These are phyloP conservation scores for Proliferodiscus dingleyae DNA, from an alignment of 2,329 filamentous ascomycete genomes.

Conservation along the genomic window DNA sequence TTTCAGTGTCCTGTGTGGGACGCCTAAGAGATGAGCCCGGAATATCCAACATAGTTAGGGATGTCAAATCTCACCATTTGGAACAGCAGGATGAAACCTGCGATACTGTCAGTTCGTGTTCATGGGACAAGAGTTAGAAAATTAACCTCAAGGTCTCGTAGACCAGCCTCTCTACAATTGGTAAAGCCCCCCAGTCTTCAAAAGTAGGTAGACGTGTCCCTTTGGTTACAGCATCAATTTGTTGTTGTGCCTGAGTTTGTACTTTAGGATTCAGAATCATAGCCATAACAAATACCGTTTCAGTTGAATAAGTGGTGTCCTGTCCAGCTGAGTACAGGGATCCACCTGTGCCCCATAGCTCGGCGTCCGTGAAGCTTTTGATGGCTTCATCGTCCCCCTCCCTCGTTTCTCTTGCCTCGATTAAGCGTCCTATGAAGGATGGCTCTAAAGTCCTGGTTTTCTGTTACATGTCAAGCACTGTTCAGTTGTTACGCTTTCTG, in stretches of 20 bases:
- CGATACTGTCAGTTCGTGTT: neutral
- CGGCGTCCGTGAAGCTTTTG: constrained; percentile 11
- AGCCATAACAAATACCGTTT: constrained; percentile 7
- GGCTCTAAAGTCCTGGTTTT: constrained; percentile 4
- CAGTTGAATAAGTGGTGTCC: constrained; percentile 28
- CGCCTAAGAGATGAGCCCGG: constrained; percentile 48
- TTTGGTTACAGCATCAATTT: constrained; percentile 46
- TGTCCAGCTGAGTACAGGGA: constrained; percentile 43
- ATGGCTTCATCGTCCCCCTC: constrained; percentile 4
- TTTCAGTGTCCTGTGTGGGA: constrained; percentile 45
- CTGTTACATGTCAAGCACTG: constrained; percentile 8
- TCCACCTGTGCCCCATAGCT: constrained; percentile 44
- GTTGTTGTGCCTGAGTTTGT: constrained; percentile 41
- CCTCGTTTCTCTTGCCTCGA: constrained; percentile 1
- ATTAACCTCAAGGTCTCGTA: constrained; percentile 41
- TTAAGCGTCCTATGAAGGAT: constrained; percentile 8
- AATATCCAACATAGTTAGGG: constrained; percentile 40
- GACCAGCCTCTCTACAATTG: constrained; percentile 41
- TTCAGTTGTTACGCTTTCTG: neutral
- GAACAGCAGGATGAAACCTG: constrained; percentile 33
- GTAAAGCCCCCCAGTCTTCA: constrained; percentile 38
- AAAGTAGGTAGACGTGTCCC: constrained; percentile 40
- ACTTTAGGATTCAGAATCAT: constrained; percentile 21
- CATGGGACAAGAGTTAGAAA: too few species aligned
- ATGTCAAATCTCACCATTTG: constrained; percentile 40